Percentiles rank a stretch among this genome's conserved stretches.
Conservation (phyloP, 495 filamentous ascomycete species). For the Entonaema liquescens region DNA sequence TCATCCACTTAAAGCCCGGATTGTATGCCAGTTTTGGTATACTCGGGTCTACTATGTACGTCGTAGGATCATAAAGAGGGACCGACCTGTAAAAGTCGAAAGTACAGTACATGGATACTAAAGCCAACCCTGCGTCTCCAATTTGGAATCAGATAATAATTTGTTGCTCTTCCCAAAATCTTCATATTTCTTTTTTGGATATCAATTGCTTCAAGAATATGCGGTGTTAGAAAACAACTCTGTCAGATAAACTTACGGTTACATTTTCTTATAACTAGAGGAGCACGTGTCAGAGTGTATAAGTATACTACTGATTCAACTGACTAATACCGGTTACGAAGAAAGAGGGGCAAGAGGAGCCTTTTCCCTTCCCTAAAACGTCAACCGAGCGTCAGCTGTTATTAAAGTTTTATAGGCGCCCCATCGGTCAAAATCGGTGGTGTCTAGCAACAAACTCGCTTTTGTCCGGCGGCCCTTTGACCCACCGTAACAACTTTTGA, state of each 20-base stretch:
- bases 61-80: constrained; percentile 1
- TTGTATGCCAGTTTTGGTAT: constrained; percentile 22
- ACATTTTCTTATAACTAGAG: not conserved
- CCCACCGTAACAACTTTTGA: constrained; percentile 30
- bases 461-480: constrained; percentile 33
- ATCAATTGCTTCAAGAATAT: not conserved
- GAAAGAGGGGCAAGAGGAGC: constrained; percentile 35
- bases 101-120: constrained; percentile 28
- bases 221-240: not conserved
- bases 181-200: constrained; percentile 1
- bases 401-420: constrained; percentile 7
- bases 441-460: constrained; percentile 24
- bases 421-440: constrained; percentile 39
- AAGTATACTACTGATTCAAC: constrained; percentile 7
- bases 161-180: constrained; percentile 5
- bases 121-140: constrained; percentile 3
- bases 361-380: constrained; percentile 22
- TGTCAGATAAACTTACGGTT: not conserved
- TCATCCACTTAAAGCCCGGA: constrained; percentile 28
- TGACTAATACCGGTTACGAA: constrained; percentile 22
- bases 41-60: constrained; percentile 21
- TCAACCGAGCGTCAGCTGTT: constrained; percentile 41
- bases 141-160: constrained; percentile 31
- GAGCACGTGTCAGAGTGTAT: not conserved
- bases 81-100: constrained; percentile 2